These are phyloP conservation scores for Pilatotrama ljubarskyi DNA, from an alignment of 768 basidiomycete species.

Conservation along the genomic window DNA sequence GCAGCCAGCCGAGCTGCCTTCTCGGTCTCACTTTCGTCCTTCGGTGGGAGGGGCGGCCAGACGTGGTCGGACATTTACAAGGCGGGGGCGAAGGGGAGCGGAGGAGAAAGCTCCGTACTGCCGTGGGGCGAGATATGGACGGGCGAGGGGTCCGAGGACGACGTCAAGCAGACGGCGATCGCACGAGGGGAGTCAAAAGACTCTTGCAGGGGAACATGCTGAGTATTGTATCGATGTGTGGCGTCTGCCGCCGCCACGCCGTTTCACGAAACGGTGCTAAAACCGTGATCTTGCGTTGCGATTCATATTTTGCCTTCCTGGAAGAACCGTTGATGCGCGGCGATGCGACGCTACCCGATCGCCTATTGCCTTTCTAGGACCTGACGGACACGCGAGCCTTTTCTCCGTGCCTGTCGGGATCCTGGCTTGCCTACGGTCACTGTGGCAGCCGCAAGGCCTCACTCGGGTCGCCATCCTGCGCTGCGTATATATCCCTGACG, in stretches of 20 bases:
- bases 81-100: not conserved
- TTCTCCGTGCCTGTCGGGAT: slow-evolving; percentile 3
- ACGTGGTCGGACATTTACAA: slow-evolving; percentile 4
- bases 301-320: slow-evolving; percentile 11
- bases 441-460: not conserved
- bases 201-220: not conserved
- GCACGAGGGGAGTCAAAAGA: not conserved
- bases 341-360: slow-evolving; percentile 6
- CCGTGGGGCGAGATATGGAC: not conserved
- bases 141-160: not conserved
- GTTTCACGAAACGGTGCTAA: slow-evolving; percentile 9
- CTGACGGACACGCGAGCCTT: not conserved
- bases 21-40: slow-evolving; percentile 43
- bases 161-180: not conserved
- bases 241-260: slow-evolving; percentile 13
- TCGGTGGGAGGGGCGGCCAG: slow-evolving; percentile 33
- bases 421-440: not conserved
- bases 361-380: not conserved
- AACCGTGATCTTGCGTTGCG: slow-evolving; percentile 5
- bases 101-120: not conserved
- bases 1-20: slow-evolving; percentile 37
- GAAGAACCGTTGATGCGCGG: slow-evolving; percentile 16
- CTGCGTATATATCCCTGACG: not conserved
- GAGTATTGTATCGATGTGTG: slow-evolving; percentile 12
- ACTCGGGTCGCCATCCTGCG: not conserved